These are phyloP conservation scores for Xanthoconium purpureum DNA, from an alignment of 768 basidiomycete species.

Conservation along the genomic window DNA sequence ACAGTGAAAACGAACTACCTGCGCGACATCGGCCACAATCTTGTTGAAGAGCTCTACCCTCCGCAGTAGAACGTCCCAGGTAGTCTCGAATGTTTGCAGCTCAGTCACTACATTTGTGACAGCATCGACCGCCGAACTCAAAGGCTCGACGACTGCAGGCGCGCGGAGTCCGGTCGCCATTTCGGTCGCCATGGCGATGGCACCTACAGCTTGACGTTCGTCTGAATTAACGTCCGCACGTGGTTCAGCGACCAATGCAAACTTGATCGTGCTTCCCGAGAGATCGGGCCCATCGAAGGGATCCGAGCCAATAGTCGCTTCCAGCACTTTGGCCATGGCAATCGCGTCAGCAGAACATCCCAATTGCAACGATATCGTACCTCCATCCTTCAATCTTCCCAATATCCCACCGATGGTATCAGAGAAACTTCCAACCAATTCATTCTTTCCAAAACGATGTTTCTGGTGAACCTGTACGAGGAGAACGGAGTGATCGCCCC, in stretches of 20 bases:
- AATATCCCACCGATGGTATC: no score
- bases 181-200: neutral
- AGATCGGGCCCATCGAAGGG: neutral
- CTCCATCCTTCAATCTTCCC: no score
- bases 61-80: neutral
- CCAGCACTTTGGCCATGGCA: neutral
- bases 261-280: neutral
- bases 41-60: neutral
- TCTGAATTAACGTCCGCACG: neutral
- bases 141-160: neutral
- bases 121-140: neutral
- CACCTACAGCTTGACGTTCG: neutral
- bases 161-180: neutral
- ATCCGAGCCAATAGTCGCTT: neutral
- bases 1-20: no score
- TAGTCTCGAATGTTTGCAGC: neutral
- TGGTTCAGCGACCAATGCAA: neutral
- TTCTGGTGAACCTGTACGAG: no score
- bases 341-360: no score
- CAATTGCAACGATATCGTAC: no score
- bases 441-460: no score
- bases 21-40: no score
- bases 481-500: no score
- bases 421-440: no score
- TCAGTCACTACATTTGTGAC: neutral